A percentile compares a stretch with the other conserved stretches of the same genome.
Conservation (phyloP, 306 rosid genomes). For the Malus asiatica region DNA sequence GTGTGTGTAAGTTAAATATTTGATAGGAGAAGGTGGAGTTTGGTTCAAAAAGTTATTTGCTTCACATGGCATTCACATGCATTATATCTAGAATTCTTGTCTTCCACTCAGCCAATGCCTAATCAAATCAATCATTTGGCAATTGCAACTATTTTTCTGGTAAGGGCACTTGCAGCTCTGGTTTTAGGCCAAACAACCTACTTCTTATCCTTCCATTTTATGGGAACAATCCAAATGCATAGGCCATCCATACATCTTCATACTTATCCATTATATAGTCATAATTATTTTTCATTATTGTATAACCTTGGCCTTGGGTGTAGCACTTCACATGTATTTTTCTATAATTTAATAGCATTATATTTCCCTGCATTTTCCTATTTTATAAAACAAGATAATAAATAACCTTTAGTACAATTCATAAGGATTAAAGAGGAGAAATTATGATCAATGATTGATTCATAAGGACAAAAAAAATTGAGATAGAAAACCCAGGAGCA, state of each 20-base stretch:
- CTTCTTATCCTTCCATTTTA: background rate
- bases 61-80: constrained; percentile 88
- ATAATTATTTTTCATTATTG: background rate
- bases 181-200: background rate
- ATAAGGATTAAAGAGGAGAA: background rate
- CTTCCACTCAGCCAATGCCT: constrained; percentile 29
- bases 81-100: constrained; percentile 26
- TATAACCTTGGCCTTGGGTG: too few species aligned
- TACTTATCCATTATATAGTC: background rate
- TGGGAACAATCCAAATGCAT: background rate
- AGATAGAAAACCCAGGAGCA: background rate
- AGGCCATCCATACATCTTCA: background rate
- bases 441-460: background rate
- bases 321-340: background rate
- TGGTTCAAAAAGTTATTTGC: constrained; percentile 33
- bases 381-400: too few species aligned
- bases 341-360: background rate
- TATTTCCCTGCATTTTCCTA: background rate
- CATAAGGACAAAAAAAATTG: background rate
- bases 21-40: constrained; percentile 25
- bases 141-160: background rate
- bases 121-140: constrained; percentile 35
- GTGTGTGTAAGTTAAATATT: background rate
- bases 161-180: background rate
- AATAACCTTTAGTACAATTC: background rate